Base-by-base conservation (phyloP, 306 rosid genomes). In the Dalbergia cochinchinensis region DNA sequence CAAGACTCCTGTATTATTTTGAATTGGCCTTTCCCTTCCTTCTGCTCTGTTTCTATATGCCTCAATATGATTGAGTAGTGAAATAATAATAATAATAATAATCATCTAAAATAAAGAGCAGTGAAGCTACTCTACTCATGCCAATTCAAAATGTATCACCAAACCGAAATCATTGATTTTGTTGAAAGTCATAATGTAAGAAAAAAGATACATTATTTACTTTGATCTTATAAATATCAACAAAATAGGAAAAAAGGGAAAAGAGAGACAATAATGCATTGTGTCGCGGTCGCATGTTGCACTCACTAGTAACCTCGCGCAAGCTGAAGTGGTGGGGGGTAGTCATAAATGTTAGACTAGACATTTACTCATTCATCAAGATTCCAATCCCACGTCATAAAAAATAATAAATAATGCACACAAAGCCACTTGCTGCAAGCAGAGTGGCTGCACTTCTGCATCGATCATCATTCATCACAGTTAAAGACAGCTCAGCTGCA, bases 1-100 rank as follows among this genome's bases (percentile, higher is more conserved):
- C 76, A 77, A 65, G 75, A 74, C 65, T 83, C 71, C 77, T 47
- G 16, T 5, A 7, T 19, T 53, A 6, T 62, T 54, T 39, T n/a
- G 7, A 26, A 18, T 5, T 12, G 15, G 13, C 1, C 48, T 63
- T 33, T 6, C 19, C 14, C 6, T 63, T 51, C 6, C n/a, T 13
- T 48, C 4, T 48, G 54, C 54, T 12, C 18, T 50, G 19, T 35
- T 15, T 64, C 11, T 35, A 26, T 0, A 35, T 20, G 19, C 11
- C 37, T 41, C 57, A 57, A 10, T 63, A 66, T 45, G 13, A 48
- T 79, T 71, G 71, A 37, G 7, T 15, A 39, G 44, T 14, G 64
- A 47, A 44, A 78, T 54, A 54, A 54, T 54, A 58, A n/a, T 22
- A 22, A 22, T 22, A 22, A 26, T 26, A 26, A 1, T 26, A 26